Evolutionary conservation across 2,329 filamentous ascomycete species (phyloP).

Genomic region (Xylariales sp.): DNA sequence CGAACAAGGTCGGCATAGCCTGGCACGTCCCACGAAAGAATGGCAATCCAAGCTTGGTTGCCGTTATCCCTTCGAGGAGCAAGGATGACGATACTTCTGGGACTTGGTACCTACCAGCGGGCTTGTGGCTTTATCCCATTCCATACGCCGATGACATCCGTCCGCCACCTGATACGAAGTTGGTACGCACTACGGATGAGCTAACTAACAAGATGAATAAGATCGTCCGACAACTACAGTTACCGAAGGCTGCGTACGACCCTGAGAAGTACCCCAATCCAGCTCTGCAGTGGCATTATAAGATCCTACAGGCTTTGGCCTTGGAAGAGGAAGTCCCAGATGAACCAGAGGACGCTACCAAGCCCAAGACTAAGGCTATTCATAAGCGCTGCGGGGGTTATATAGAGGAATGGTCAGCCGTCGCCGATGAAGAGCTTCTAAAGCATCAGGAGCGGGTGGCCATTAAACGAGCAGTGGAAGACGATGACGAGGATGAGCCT

Average conservation of each 20-base stretch:
- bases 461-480: slow-evolving; percentile 49
- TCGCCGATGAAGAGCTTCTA: slow-evolving; percentile 54
- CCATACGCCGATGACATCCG: slow-evolving; percentile 89
- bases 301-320: slow-evolving; percentile 84
- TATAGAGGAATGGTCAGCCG: slow-evolving; percentile 70
- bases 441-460: slow-evolving; percentile 33
- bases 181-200: slow-evolving; percentile 57
- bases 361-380: slow-evolving; percentile 82
- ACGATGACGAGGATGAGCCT: slow-evolving; percentile 31
- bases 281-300: slow-evolving; percentile 94
- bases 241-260: slow-evolving; percentile 81
- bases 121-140: slow-evolving; percentile 82
- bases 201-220: slow-evolving; percentile 78
- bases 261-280: slow-evolving; percentile 88
- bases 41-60: slow-evolving; percentile 72
- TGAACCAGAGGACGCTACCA: slow-evolving; percentile 67
- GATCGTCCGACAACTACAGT: slow-evolving; percentile 78
- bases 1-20: slow-evolving; percentile 76
- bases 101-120: slow-evolving; percentile 70
- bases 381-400: slow-evolving; percentile 80
- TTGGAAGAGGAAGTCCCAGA: slow-evolving; percentile 87
- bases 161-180: slow-evolving; percentile 56
- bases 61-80: slow-evolving; percentile 72
- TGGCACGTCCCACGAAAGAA: slow-evolving; percentile 87
- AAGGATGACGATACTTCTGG: slow-evolving; percentile 59